These are phyloP conservation scores for Backusella tuberculispora DNA, from an alignment of 192 early-diverging fungal genomes.

Conservation along the genomic window DNA sequence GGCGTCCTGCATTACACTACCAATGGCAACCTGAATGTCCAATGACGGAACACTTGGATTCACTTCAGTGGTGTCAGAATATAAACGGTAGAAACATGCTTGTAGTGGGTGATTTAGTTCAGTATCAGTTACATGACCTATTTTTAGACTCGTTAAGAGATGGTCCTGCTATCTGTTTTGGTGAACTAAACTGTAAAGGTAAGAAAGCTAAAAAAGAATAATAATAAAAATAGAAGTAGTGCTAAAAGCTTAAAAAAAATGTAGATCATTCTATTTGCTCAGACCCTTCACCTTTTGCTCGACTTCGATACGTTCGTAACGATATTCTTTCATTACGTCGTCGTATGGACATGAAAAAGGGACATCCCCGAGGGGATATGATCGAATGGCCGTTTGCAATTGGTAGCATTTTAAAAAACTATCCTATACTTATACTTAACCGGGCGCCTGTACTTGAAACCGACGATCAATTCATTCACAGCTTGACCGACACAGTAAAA, in stretches of 20 bases:
- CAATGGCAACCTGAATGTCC: constrained; percentile 27
- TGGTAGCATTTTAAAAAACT: constrained; percentile 33
- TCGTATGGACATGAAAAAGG: background rate
- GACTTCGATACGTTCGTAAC: constrained; percentile 48
- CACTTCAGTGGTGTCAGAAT: constrained; percentile 41
- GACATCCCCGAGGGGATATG: constrained; percentile 40
- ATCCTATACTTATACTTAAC: constrained; percentile 52
- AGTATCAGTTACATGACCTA: constrained; percentile 58
- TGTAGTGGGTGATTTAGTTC: constrained; percentile 52
- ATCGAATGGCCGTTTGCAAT: constrained; percentile 50
- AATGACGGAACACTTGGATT: background rate
- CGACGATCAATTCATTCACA: constrained; percentile 44
- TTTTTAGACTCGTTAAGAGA: constrained; percentile 56
- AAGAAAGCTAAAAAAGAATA: background rate
- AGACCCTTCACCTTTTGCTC: constrained; percentile 31
- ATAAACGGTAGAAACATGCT: constrained; percentile 47
- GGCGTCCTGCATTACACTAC: constrained; percentile 29
- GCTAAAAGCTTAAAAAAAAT: background rate
- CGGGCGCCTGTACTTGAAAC: constrained; percentile 41
- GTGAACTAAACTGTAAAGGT: constrained; percentile 54
- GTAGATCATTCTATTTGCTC: constrained; percentile 44
- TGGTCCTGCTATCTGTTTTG: constrained; percentile 55
- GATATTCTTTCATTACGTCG: constrained; percentile 45
- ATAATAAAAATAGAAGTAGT: background rate
- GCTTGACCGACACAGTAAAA: constrained; percentile 36